Evolutionary conservation across 371 early-diverging fungal genomes (phyloP), one percentile per base, ranked within the genome.

Genomic region (Entomophthora muscae): DNA sequence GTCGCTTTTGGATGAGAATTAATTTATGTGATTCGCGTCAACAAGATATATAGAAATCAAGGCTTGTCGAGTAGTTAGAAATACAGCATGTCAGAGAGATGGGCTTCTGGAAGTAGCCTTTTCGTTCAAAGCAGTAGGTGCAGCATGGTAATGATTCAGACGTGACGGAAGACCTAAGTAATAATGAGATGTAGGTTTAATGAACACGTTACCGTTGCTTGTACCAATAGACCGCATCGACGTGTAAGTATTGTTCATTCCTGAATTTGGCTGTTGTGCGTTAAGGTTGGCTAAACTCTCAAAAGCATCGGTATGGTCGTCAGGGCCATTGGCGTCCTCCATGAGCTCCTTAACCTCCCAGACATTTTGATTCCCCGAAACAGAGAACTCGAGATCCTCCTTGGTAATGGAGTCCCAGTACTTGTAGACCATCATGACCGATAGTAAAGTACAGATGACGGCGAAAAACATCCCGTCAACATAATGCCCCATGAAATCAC

Each of bases 351-450:
- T 63, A 26, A 66, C 63, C 33, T 66, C 63, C 66, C 66, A 66
- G 2, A 66, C 66, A 33, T 63, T 63, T 17, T 23, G 59, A 32
- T 75, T 87, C 7, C 88, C 83, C 63, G 83, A 88, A 32, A 93
- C 88, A 42, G 83, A 79, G 69, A 91, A 93, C 73, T 93, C 93
- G 30, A 93, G 72, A 69, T 92, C 93, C 69, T 93, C 93, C 70
- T 88, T 89, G 31, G 93, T 93, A 67, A 93, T 92, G 2, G 83
- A 82, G 71, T 93, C 92, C 93, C 93, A 93, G 73, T 86, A 93
- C 71, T 93, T 93, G 78, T 93, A 93, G 3, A 92, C 82, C 91
- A 93, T 91, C 93, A 93, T 93, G 32, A 93, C 90, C 7, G 84
- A 78, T 53, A 93, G 73, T 63, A 93, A 73, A 32, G 82, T 87